Conservation (phyloP, 805 yeast species). For the Candida suzukii region DNA sequence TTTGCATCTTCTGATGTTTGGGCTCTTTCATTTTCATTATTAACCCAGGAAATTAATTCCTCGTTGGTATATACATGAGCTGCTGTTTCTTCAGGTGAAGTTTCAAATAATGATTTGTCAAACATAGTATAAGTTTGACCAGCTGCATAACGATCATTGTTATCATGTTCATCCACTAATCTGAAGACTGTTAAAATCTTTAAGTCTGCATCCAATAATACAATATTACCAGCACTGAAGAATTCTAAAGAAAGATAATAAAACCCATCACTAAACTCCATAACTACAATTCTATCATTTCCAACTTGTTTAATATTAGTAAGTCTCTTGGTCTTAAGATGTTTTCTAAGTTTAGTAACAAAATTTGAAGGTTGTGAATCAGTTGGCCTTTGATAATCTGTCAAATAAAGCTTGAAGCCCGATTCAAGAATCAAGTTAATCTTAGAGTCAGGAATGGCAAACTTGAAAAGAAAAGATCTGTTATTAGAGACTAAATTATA, state of each 20-base stretch:
- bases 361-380: slow-evolving; percentile 81
- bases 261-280: slow-evolving; percentile 79
- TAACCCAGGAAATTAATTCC: slow-evolving; percentile 33
- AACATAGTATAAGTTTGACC: slow-evolving; percentile 66
- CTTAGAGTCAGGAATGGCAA: slow-evolving; percentile 78
- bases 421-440: slow-evolving; percentile 72
- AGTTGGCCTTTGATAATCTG: slow-evolving; percentile 75
- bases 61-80: slow-evolving; percentile 21
- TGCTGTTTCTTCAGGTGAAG: slow-evolving; percentile 3
- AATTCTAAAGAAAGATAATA: slow-evolving; percentile 79
- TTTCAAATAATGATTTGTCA: slow-evolving; percentile 40
- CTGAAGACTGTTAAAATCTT: slow-evolving; percentile 72
- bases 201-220: slow-evolving; percentile 62
- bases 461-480: slow-evolving; percentile 72
- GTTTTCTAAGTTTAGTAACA: slow-evolving; percentile 80
- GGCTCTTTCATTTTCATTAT: slow-evolving; percentile 21
- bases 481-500: slow-evolving; percentile 70
- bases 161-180: slow-evolving; percentile 66
- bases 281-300: slow-evolving; percentile 75
- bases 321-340: slow-evolving; percentile 71
- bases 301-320: slow-evolving; percentile 68
- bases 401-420: slow-evolving; percentile 73
- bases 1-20: slow-evolving; percentile 23
- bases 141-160: slow-evolving; percentile 59
- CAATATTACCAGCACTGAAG: slow-evolving; percentile 90